phyloP scores from a whole-genome alignment of 352 stramenopile species.

The Paralagenidium karlingii region DNA sequence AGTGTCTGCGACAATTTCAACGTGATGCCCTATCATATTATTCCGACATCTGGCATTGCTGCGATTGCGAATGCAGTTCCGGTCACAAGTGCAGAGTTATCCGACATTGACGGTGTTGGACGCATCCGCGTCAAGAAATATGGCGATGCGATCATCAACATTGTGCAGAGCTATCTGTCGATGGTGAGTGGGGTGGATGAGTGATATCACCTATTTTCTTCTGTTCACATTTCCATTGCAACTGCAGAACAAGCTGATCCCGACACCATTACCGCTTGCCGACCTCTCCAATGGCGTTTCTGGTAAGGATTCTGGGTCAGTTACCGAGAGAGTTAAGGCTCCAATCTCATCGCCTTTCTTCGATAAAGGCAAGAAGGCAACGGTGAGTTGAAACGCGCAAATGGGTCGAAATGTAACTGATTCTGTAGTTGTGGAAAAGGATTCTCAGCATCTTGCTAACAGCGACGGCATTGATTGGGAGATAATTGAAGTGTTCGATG shows the following conservation, averaged over 20 bases:
- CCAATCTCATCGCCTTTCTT: no score
- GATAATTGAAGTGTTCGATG: no score
- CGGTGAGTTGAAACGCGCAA: no score
- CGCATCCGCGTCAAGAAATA: constrained; percentile 81
- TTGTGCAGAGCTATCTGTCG: constrained; percentile 63
- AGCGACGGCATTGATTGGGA: no score
- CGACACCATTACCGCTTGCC: no score
- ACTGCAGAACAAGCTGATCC: constrained; percentile 49
- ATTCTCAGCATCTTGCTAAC: no score
- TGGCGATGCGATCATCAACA: constrained; percentile 68
- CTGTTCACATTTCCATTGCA: neutral
- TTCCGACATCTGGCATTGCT: constrained; percentile 66
- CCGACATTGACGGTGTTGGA: constrained; percentile 71
- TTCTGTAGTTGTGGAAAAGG: no score
- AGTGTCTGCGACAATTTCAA: constrained; percentile 78
- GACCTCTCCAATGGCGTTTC: no score
- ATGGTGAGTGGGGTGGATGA: constrained; percentile 59
- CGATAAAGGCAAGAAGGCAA: no score
- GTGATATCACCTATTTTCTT: neutral
- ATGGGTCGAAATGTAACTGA: no score
- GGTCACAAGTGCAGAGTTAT: constrained; percentile 56
- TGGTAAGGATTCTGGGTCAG: no score
- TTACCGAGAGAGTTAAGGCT: no score
- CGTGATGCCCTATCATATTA: constrained; percentile 81
- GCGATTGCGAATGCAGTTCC: constrained; percentile 70